A percentile compares a stretch with the other conserved stretches of the same genome.
Conservation (phyloP, 2,329 filamentous ascomycete genomes). For the Diaporthe sp. region DNA sequence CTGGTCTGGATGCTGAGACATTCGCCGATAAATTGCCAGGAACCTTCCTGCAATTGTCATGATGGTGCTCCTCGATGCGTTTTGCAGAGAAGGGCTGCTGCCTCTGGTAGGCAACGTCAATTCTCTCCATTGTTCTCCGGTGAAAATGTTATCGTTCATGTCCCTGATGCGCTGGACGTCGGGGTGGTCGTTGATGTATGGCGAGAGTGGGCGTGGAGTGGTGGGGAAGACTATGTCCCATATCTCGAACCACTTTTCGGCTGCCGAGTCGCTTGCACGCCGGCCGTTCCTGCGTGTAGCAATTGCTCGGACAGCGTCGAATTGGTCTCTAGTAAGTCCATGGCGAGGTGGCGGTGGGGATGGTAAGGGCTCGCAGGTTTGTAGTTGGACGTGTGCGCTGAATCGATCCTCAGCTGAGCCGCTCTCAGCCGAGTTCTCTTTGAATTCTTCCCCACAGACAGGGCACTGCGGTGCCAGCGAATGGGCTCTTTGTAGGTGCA, state of each 20-base stretch:
- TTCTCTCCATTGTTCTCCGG: background rate
- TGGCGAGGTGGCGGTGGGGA: background rate
- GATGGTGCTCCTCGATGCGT: background rate
- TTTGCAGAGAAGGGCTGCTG: background rate
- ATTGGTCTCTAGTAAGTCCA: background rate
- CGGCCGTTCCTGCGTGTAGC: background rate
- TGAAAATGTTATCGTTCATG: background rate
- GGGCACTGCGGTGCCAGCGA: background rate
- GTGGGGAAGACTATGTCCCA: slow-evolving; percentile 1
- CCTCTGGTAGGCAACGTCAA: background rate
- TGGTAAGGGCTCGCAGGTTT: background rate
- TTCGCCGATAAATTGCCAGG: background rate
- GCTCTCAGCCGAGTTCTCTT: background rate
- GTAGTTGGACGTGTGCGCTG: background rate
- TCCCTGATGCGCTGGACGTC: background rate
- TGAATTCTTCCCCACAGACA: background rate
- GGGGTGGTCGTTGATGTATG: background rate
- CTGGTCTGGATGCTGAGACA: background rate
- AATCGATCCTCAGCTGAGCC: background rate
- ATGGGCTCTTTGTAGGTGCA: background rate
- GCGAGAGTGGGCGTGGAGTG: background rate
- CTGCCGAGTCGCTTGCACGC: background rate
- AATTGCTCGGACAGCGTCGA: background rate
- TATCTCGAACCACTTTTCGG: slow-evolving; percentile 12
- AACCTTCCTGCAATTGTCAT: background rate